These are phyloP conservation scores for Camelina sativa DNA, from an alignment of 345 rosid species.

Conservation along the genomic window DNA sequence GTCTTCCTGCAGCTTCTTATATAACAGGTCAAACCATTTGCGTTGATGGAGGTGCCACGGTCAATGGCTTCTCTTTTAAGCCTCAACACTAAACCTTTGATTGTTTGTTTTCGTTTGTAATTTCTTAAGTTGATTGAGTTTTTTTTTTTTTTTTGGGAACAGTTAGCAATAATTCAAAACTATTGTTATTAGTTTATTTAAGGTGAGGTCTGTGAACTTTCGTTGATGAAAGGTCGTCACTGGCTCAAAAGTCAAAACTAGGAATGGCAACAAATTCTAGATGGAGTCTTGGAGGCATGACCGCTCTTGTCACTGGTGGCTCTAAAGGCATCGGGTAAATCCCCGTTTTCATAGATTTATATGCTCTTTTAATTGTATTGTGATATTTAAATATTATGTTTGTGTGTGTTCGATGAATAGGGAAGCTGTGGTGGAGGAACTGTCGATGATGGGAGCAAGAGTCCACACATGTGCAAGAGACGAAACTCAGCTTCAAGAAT, in stretches of 20 bases:
- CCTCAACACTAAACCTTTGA: not conserved
- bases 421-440: not conserved
- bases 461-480: not conserved
- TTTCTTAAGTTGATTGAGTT: no score
- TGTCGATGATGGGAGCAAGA: not conserved
- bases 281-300: conserved; percentile 38
- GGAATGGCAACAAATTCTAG: not conserved
- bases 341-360: not conserved
- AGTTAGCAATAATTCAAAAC: no score
- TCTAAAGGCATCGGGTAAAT: conserved; percentile 33
- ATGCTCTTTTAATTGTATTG: not conserved
- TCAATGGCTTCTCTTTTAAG: conserved; percentile 15
- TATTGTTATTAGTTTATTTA: no score
- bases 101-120: not conserved
- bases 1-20: conserved; percentile 75
- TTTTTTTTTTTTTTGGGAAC: no score
- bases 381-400: not conserved
- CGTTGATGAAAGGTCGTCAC: no score
- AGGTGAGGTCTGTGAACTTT: no score
- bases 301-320: conserved; percentile 35
- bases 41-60: conserved; percentile 69
- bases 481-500: conserved; percentile 2
- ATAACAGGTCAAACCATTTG: conserved; percentile 70
- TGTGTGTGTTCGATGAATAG: not conserved
- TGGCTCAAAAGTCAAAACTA: no score